These are phyloP conservation scores for Tagetes patula DNA, from an alignment of 129 eudicot species.

Conservation along the genomic window DNA sequence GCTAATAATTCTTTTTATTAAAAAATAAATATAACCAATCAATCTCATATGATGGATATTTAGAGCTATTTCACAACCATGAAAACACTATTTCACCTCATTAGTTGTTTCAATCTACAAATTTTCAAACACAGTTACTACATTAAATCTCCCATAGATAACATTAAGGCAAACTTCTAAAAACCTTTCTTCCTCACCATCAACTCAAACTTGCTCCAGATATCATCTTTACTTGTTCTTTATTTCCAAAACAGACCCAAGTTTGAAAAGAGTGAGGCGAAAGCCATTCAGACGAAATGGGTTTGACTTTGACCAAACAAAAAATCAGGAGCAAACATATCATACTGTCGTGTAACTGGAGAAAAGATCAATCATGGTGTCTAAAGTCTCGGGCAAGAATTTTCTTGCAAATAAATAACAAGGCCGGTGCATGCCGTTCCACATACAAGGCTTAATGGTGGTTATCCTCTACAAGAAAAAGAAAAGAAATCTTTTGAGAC, in stretches of 20 bases:
- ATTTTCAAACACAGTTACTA: constrained; percentile 19
- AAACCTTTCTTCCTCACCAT: constrained; percentile 36
- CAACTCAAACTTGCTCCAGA: constrained; percentile 32
- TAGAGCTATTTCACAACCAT: background rate
- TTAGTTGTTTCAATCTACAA: constrained; percentile 30
- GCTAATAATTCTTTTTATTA: too few species aligned
- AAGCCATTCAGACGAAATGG: constrained; percentile 17
- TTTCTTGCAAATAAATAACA: constrained; percentile 90
- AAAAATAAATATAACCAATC: too few species aligned
- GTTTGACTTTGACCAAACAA: constrained; percentile 39
- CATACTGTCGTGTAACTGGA: constrained; percentile 51
- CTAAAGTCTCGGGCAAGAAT: constrained; percentile 73
- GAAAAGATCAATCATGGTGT: constrained; percentile 57
- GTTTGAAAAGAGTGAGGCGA: constrained; percentile 38
- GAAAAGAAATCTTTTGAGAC: background rate
- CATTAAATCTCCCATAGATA: constrained; percentile 8
- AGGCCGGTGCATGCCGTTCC: constrained; percentile 83
- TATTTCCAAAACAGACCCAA: constrained; percentile 24
- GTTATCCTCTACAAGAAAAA: constrained; percentile 40
- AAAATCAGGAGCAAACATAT: constrained; percentile 40
- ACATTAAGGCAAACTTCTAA: constrained; percentile 24
- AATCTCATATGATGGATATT: too few species aligned
- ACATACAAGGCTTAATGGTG: constrained; percentile 60
- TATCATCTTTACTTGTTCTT: constrained; percentile 13
- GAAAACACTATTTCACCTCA: constrained; percentile 14